phyloP scores from a whole-genome alignment of 371 early-diverging fungal species.

The Saksenaea oblongispora region DNA sequence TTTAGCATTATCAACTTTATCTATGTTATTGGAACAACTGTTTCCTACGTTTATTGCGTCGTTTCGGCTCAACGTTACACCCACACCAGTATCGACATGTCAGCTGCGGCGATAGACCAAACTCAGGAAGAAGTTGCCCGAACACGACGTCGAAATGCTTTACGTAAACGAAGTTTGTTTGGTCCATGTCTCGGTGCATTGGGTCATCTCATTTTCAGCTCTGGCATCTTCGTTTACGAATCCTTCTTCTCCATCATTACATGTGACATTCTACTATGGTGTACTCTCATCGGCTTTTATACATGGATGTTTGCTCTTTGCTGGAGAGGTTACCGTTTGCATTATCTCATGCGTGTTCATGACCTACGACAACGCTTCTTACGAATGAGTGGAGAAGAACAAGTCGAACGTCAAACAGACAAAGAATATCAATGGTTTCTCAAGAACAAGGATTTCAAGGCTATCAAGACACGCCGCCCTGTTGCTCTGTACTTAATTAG shows the following conservation, averaged over 20 bases:
- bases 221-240: constrained; percentile 14
- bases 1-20: constrained; percentile 7
- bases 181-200: constrained; percentile 23
- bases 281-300: constrained; percentile 21
- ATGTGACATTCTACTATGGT: constrained; percentile 23
- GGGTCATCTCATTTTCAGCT: constrained; percentile 28
- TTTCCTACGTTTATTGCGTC: constrained; percentile 8
- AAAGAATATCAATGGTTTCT: constrained; percentile 24
- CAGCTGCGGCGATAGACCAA: neutral
- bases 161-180: constrained; percentile 20
- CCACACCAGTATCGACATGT: constrained; percentile 1
- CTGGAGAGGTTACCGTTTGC: constrained; percentile 19
- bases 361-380: constrained; percentile 18
- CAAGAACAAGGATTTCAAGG: constrained; percentile 7
- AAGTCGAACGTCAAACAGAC: constrained; percentile 10
- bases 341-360: constrained; percentile 18
- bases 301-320: constrained; percentile 30
- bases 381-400: constrained; percentile 13
- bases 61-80: constrained; percentile 1
- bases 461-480: constrained; percentile 9
- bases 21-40: constrained; percentile 14
- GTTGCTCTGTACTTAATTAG: constrained; percentile 6
- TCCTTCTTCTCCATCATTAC: constrained; percentile 3
- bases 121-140: constrained; percentile 3
- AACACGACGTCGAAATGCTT: constrained; percentile 5